These are phyloP conservation scores for Hypoxylon rickii DNA, from an alignment of 495 filamentous ascomycete species.

Conservation along the genomic window DNA sequence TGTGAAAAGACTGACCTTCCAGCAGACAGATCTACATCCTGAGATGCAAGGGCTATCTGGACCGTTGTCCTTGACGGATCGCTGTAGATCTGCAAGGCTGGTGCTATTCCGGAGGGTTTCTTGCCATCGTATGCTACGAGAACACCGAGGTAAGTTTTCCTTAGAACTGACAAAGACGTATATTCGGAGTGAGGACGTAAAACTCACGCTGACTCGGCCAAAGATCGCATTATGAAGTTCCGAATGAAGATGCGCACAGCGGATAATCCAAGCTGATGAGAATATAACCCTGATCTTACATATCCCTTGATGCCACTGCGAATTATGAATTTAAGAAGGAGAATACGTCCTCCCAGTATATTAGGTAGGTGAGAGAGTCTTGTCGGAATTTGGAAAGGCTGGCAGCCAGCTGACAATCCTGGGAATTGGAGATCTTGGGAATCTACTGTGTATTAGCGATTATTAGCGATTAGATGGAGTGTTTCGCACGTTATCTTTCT, in stretches of 20 bases:
- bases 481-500: too few species aligned
- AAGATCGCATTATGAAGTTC: conserved; percentile 59
- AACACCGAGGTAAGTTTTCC: conserved; percentile 13
- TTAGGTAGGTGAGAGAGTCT: background rate
- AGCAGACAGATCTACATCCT: conserved; percentile 86
- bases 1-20: conserved; percentile 75
- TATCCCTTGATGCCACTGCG: background rate
- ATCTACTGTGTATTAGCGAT: too few species aligned
- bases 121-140: conserved; percentile 63
- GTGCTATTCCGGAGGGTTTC: conserved; percentile 63
- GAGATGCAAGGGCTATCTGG: conserved; percentile 64
- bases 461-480: too few species aligned
- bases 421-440: too few species aligned
- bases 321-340: background rate
- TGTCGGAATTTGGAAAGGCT: conserved; percentile 22
- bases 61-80: conserved; percentile 62
- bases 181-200: background rate
- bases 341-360: background rate
- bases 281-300: background rate
- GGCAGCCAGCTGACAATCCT: conserved; percentile 34
- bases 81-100: conserved; percentile 67
- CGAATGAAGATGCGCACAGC: background rate
- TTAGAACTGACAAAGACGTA: conserved; percentile 1
- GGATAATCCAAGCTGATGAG: conserved; percentile 2
- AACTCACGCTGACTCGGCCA: conserved; percentile 64